Conservation (phyloP, 2,329 filamentous ascomycete genomes). For the Monilinia aucupariae region DNA sequence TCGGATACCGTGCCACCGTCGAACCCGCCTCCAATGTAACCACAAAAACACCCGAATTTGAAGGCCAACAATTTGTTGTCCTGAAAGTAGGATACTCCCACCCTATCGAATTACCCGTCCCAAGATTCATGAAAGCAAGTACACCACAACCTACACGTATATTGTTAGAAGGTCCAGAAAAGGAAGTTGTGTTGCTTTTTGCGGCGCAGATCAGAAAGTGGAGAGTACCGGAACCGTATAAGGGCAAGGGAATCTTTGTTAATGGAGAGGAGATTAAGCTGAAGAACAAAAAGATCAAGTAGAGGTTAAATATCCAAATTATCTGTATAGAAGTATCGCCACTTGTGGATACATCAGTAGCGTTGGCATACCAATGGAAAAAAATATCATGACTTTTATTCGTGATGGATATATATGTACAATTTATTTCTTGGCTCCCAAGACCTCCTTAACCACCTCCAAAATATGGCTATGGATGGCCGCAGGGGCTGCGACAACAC, state of each 20-base stretch:
- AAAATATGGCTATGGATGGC: conserved; percentile 72
- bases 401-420: conserved; percentile 6
- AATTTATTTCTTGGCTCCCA: conserved; percentile 43
- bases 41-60: conserved; percentile 61
- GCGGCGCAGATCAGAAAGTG: conserved; percentile 83
- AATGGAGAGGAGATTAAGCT: conserved; percentile 96
- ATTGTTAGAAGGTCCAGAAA: conserved; percentile 80
- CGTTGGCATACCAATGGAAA: conserved; percentile 8
- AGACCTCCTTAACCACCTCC: conserved; percentile 73
- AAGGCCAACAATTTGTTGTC: conserved; percentile 81
- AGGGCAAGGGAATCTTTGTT: conserved; percentile 98
- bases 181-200: conserved; percentile 83
- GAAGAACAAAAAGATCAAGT: conserved; percentile 97
- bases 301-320: conserved; percentile 34
- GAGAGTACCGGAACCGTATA: conserved; percentile 93
- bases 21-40: conserved; percentile 59
- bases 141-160: conserved; percentile 88
- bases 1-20: conserved; percentile 87
- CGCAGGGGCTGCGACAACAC: conserved; percentile 81
- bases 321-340: conserved; percentile 28
- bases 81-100: conserved; percentile 97
- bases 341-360: conserved; percentile 20
- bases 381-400: conserved; percentile 2
- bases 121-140: conserved; percentile 75
- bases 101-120: conserved; percentile 83